phyloP scores from a whole-genome alignment of 2,329 filamentous ascomycete species.

The Trichoderma oligosporum region DNA sequence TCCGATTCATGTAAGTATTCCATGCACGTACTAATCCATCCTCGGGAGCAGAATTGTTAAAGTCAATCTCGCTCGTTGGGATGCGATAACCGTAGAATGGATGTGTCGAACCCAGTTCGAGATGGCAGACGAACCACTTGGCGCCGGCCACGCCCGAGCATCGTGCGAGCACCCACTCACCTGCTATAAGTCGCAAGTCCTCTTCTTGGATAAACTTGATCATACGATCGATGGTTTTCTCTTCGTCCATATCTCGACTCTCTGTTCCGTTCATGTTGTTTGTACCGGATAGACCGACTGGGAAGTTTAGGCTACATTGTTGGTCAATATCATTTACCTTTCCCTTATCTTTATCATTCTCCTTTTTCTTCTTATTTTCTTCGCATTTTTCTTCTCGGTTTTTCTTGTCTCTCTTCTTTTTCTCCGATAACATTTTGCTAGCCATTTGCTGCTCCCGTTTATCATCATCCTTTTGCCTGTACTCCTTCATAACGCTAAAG shows the following conservation, averaged over 20 bases:
- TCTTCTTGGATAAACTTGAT: constrained; percentile 19
- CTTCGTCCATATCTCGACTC: neutral
- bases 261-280: neutral
- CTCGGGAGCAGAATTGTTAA: constrained; percentile 2
- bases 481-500: constrained; percentile 6
- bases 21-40: constrained; percentile 11
- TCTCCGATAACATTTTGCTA: neutral
- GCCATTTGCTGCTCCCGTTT: constrained; percentile 3
- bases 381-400: neutral
- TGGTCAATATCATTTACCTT: neutral
- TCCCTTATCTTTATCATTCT: neutral
- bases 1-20: constrained; percentile 19
- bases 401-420: constrained; percentile 5
- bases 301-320: neutral
- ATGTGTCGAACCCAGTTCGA: constrained; percentile 18
- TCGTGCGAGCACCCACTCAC: constrained; percentile 19
- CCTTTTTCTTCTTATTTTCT: constrained; percentile 9
- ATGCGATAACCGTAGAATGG: constrained; percentile 19
- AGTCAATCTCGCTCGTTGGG: constrained; percentile 18
- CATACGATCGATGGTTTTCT: constrained; percentile 10
- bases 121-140: constrained; percentile 20
- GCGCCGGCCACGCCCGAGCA: constrained; percentile 13
- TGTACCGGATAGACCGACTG: neutral
- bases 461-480: neutral
- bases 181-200: constrained; percentile 14